Evolutionary conservation across 306 rosid species (phyloP).

Genomic region (Senna tora): DNA sequence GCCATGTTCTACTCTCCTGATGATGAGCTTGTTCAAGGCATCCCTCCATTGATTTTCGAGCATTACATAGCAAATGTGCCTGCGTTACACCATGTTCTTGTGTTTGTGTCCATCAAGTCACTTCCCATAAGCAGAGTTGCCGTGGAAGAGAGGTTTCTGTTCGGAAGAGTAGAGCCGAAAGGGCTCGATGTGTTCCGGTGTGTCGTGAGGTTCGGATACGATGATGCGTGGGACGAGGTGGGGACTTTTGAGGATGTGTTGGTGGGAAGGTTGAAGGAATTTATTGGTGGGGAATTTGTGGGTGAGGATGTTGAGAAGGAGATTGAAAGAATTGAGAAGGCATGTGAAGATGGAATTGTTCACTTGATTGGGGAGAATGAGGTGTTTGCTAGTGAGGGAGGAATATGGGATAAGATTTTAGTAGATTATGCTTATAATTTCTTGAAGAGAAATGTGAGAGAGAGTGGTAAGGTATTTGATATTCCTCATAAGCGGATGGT

Average conservation of each 20-base stretch:
- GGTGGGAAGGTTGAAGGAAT: conserved; percentile 13
- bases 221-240: neutral
- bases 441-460: conserved; percentile 9
- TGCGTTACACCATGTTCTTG: conserved; percentile 9
- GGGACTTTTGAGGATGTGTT: conserved; percentile 15
- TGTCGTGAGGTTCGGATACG: conserved; percentile 15
- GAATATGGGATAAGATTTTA: conserved; percentile 8
- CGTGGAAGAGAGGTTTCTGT: conserved; percentile 8
- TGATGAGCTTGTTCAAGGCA: conserved; percentile 12
- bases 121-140: conserved; percentile 1
- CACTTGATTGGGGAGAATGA: conserved; percentile 22
- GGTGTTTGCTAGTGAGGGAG: conserved; percentile 16
- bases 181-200: neutral
- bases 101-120: conserved; percentile 20
- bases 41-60: conserved; percentile 12
- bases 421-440: conserved; percentile 16
- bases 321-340: neutral
- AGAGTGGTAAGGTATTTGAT: conserved; percentile 12
- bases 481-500: conserved; percentile 25
- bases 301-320: neutral
- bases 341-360: neutral
- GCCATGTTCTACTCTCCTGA: conserved; percentile 24
- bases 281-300: neutral
- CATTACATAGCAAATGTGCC: conserved; percentile 13
- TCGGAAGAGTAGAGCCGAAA: conserved; percentile 7